phyloP scores from a whole-genome alignment of 2,329 filamentous ascomycete species.

The Orbilia quercus region DNA sequence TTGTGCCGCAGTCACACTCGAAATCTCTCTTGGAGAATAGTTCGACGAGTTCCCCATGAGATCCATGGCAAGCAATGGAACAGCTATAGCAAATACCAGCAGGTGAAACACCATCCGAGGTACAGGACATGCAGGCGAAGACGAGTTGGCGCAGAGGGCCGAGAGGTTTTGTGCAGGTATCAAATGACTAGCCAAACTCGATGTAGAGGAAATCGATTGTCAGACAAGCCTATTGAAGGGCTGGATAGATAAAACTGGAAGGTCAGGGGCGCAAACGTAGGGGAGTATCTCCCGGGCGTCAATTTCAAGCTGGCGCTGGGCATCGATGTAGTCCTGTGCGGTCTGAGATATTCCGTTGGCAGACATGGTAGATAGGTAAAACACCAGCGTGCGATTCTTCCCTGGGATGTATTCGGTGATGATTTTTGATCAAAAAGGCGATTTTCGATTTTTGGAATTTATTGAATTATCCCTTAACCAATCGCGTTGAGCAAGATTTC shows the following conservation, averaged over 20 bases:
- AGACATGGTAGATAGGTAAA: slow-evolving; percentile 4
- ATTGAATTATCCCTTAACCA: too few relatives aligned
- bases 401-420: too few relatives aligned
- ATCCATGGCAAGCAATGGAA: slow-evolving; percentile 94
- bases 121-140: slow-evolving; percentile 94
- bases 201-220: slow-evolving; percentile 26
- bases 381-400: too few relatives aligned
- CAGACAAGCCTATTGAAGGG: slow-evolving; percentile 46
- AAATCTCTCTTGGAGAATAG: slow-evolving; percentile 96
- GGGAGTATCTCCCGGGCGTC: slow-evolving; percentile 95
- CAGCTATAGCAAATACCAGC: slow-evolving; percentile 96
- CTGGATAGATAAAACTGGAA: too few relatives aligned
- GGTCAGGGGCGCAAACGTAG: slow-evolving; percentile 72
- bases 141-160: slow-evolving; percentile 87
- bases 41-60: slow-evolving; percentile 86
- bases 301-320: slow-evolving; percentile 88
- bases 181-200: slow-evolving; percentile 76
- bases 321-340: slow-evolving; percentile 74
- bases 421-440: too few relatives aligned
- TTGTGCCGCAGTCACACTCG: slow-evolving; percentile 94
- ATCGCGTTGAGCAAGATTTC: too few relatives aligned
- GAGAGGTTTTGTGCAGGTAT: slow-evolving; percentile 89
- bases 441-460: too few relatives aligned
- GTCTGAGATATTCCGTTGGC: slow-evolving; percentile 32
- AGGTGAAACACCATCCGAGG: slow-evolving; percentile 72